Base-by-base conservation (phyloP, 179 eudicot species). In the Drosera spatulata region DNA sequence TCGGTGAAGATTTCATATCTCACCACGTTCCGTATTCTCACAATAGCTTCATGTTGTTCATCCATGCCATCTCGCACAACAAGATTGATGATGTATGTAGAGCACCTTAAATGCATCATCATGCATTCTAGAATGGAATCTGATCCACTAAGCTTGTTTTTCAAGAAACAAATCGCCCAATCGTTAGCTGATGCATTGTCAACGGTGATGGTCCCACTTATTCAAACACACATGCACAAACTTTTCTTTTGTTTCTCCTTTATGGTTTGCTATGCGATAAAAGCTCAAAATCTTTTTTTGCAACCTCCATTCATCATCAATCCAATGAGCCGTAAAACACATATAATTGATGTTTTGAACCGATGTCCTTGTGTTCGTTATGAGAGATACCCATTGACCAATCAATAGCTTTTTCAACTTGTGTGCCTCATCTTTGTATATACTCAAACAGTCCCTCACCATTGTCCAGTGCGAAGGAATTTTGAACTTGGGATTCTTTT, bases 181-280 rank as follows among this genome's bases (percentile, higher is more conserved):
- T 74, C 74, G 62, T 70, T 69, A 10, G 71, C 58, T 14, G 61
- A 53, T 37, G 69, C 72, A 63, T 72, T 72, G 22, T 67, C 76
- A 1, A 67, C 54, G 0, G 69, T 63, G 3, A 67, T 12, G 0
- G 66, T 67, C 70, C 73, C 71, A 68, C 5, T 69, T 59, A 43
- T 46, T 7, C 13, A 69, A 44, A 61, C 71, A 73, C 7, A 7
- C 53, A 73, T 69, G n/a, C n/a, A n/a, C n/a, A n/a, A n/a, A n/a
- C n/a, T n/a, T n/a, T n/a, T n/a, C n/a, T 1, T 13, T 3, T 9
- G 50, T 52, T 49, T 66, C 72, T 1, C 39, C n/a, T n/a, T n/a
- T 50, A 50, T 75, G 79, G 58, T 59, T 53, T 11, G 56, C n/a
- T n/a, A n/a, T n/a, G n/a, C n/a, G n/a, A n/a, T n/a, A n/a, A n/a